These are phyloP conservation scores for Pestalotiopsis fici DNA, from an alignment of 2,329 filamentous ascomycete species.

Conservation along the genomic window DNA sequence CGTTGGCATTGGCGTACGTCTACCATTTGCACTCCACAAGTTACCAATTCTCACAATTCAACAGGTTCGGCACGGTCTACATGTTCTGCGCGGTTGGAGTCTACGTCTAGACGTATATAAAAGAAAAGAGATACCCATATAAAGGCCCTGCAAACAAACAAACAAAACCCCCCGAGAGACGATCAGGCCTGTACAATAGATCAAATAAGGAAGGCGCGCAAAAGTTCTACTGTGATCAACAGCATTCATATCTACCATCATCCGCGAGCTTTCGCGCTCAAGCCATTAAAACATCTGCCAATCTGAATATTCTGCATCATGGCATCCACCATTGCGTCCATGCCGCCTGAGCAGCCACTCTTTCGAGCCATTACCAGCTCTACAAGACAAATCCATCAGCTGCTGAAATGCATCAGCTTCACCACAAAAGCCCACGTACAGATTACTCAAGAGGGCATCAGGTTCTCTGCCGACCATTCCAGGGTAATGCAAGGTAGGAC, in stretches of 20 bases:
- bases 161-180: conserved; percentile 16
- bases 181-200: conserved; percentile 40
- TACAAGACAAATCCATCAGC: conserved; percentile 72
- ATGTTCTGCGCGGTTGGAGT: conserved; percentile 99
- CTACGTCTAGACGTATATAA: conserved; percentile 70
- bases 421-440: conserved; percentile 63
- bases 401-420: conserved; percentile 59
- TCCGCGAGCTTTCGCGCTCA: background rate
- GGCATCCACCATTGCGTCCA: conserved; percentile 18
- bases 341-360: conserved; percentile 45
- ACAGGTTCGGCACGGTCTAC: conserved; percentile 91
- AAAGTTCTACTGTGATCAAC: conserved; percentile 16
- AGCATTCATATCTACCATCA: background rate
- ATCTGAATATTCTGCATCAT: conserved; percentile 3
- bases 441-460: conserved; percentile 81
- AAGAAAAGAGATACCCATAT: conserved; percentile 44
- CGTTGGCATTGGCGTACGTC: conserved; percentile 84
- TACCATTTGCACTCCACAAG: background rate
- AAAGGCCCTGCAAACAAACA: conserved; percentile 20
- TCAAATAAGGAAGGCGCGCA: conserved; percentile 34
- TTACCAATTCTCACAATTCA: background rate
- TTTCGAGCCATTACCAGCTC: conserved; percentile 79
- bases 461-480: conserved; percentile 85
- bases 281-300: conserved; percentile 14
- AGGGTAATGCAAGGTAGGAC: conserved; percentile 84